Conservation (phyloP, 2,329 filamentous ascomycete species). For the Cercospora sp. region DNA sequence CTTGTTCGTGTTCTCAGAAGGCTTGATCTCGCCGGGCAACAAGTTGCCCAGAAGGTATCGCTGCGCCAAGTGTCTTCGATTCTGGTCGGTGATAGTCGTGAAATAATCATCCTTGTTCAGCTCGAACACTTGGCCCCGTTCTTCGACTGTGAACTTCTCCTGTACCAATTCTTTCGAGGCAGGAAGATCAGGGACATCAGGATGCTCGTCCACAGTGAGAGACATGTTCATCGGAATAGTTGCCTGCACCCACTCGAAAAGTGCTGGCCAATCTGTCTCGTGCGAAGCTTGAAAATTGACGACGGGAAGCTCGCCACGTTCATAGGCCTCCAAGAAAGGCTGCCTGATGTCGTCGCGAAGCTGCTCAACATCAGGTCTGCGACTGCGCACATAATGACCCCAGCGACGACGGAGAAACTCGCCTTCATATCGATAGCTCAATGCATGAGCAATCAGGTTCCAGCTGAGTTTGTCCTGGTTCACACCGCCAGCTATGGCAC, state of each 20-base stretch:
- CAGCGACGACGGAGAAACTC: conserved; percentile 44
- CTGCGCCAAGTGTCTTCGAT: conserved; percentile 25
- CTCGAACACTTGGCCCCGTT: conserved; percentile 17
- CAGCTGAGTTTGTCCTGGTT: conserved; percentile 42
- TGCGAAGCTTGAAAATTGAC: conserved; percentile 64
- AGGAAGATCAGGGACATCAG: conserved; percentile 35
- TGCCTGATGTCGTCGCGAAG: conserved; percentile 65
- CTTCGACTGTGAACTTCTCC: conserved; percentile 21
- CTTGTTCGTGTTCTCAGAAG: conserved; percentile 21
- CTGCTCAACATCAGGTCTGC: conserved; percentile 42
- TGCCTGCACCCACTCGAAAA: conserved; percentile 67
- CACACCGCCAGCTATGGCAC: conserved; percentile 40
- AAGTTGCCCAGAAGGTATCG: conserved; percentile 22
- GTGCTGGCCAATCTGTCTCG: conserved; percentile 66
- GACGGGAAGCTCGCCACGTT: conserved; percentile 58
- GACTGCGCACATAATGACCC: conserved; percentile 32
- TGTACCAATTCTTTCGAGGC: conserved; percentile 19
- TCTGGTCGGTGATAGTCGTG: conserved; percentile 22
- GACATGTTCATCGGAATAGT: conserved; percentile 33
- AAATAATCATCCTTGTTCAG: conserved; percentile 26
- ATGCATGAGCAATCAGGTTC: conserved; percentile 43
- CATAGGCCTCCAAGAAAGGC: conserved; percentile 66
- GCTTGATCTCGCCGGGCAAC: conserved; percentile 16
- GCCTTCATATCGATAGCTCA: conserved; percentile 41
- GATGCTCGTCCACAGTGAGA: conserved; percentile 35